Percentiles rank a stretch among this genome's conserved stretches.
Evolutionary conservation across 2,329 filamentous ascomycete species (phyloP).

Genomic region (Pseudocercospora pini-densiflorae): DNA sequence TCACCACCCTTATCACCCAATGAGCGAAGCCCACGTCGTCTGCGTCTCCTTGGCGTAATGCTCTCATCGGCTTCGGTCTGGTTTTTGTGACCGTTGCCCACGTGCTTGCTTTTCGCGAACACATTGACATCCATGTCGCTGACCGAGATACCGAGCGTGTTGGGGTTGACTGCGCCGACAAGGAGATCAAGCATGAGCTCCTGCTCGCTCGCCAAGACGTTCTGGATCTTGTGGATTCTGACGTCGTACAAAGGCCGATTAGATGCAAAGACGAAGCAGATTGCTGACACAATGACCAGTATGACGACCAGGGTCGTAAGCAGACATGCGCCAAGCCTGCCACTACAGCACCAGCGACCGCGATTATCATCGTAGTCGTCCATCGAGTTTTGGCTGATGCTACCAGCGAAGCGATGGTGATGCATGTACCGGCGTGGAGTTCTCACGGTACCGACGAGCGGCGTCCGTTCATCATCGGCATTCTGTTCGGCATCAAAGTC

Average conservation of each 20-base stretch:
- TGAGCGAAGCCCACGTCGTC: conserved; percentile 15
- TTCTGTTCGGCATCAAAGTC: conserved; percentile 81
- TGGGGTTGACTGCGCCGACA: conserved; percentile 88
- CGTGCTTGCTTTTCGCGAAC: conserved; percentile 91
- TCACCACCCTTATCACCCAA: conserved; percentile 9
- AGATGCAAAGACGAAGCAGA: conserved; percentile 88
- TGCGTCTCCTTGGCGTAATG: conserved; percentile 8
- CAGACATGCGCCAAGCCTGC: conserved; percentile 82
- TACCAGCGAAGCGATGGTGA: conserved; percentile 56
- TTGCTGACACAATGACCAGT: conserved; percentile 80
- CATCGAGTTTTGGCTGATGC: conserved; percentile 58
- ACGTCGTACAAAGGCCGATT: conserved; percentile 85
- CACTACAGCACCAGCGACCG: conserved; percentile 40
- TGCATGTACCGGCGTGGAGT: conserved; percentile 22
- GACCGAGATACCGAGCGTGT: conserved; percentile 85
- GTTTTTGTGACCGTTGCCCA: conserved; percentile 54
- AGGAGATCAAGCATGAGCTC: conserved; percentile 93
- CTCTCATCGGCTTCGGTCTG: conserved; percentile 3
- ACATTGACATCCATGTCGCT: conserved; percentile 87
- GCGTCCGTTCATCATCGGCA: conserved; percentile 84
- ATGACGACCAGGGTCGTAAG: conserved; percentile 81
- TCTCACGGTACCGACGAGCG: conserved; percentile 61
- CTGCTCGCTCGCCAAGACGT: conserved; percentile 90
- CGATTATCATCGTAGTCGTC: conserved; percentile 29
- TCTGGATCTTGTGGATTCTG: conserved; percentile 77